These are phyloP conservation scores for Dipteronia sinensis DNA, from an alignment of 345 rosid genomes.

Conservation along the genomic window DNA sequence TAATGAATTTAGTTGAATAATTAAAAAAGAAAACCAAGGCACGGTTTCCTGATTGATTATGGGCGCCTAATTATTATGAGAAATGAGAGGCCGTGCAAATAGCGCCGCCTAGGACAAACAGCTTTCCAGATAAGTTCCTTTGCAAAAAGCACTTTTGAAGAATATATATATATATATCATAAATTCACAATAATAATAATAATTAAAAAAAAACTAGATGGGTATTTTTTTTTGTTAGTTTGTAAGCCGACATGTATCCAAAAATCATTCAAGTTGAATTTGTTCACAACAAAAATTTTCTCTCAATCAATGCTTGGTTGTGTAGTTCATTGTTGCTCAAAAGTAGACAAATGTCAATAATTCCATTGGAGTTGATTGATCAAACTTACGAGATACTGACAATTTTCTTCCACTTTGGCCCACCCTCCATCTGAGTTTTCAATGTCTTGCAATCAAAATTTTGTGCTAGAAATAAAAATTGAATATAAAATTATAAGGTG, in stretches of 20 bases:
- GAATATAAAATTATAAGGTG: not conserved
- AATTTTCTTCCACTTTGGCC: constrained; percentile 25
- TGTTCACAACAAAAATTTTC: not conserved
- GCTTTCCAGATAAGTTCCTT: constrained; percentile 9
- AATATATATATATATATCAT: no score
- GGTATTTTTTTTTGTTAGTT: not conserved
- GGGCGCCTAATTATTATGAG: constrained; percentile 39
- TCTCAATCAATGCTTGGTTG: not conserved
- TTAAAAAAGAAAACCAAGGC: not conserved
- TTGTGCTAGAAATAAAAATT: not conserved
- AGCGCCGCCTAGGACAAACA: not conserved
- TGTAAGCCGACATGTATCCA: constrained; percentile 23
- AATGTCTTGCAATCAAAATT: not conserved
- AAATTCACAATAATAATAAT: no score
- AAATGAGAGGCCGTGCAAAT: constrained; percentile 12
- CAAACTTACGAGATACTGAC: constrained; percentile 30
- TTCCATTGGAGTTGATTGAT: constrained; percentile 31
- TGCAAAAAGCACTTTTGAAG: not conserved
- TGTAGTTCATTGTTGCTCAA: constrained; percentile 28
- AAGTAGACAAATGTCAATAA: constrained; percentile 39
- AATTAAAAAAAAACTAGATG: not conserved
- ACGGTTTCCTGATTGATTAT: constrained; percentile 31
- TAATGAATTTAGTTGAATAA: not conserved
- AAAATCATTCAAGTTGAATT: constrained; percentile 11
- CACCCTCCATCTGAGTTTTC: not conserved